These are phyloP conservation scores for Macrolepiota dolichaula DNA, from an alignment of 768 basidiomycete species.

Conservation along the genomic window DNA sequence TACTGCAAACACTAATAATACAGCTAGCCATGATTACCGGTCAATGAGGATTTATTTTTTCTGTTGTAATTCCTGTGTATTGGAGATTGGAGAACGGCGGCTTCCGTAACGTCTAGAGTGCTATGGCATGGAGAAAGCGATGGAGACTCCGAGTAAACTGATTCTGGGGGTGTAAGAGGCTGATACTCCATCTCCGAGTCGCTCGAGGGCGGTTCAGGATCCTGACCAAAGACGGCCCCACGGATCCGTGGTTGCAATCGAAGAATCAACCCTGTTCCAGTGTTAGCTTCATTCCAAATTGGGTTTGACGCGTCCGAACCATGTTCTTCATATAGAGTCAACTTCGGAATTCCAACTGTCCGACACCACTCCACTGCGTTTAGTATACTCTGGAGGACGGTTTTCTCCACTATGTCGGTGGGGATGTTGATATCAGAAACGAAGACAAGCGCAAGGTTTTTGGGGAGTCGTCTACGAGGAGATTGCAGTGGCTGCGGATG, in stretches of 20 bases:
- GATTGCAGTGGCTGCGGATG: slow-evolving; percentile 47
- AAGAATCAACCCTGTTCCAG: background rate
- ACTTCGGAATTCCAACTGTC: slow-evolving; percentile 51
- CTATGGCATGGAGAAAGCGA: slow-evolving; percentile 50
- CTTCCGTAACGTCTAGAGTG: slow-evolving; percentile 15
- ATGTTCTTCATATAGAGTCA: slow-evolving; percentile 71
- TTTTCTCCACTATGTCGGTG: slow-evolving; percentile 31
- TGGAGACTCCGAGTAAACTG: slow-evolving; percentile 66
- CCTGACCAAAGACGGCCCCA: background rate
- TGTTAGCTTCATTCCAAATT: background rate
- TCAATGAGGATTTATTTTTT: background rate
- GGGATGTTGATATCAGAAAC: slow-evolving; percentile 39
- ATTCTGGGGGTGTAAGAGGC: slow-evolving; percentile 75
- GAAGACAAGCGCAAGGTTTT: slow-evolving; percentile 66
- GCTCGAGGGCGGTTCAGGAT: slow-evolving; percentile 20
- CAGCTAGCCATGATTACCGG: background rate
- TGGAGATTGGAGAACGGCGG: slow-evolving; percentile 15
- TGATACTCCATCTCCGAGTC: slow-evolving; percentile 58
- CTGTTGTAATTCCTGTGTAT: too few relatives aligned
- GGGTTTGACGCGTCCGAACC: slow-evolving; percentile 41
- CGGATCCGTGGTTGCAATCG: slow-evolving; percentile 1
- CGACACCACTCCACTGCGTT: slow-evolving; percentile 61
- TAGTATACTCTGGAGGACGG: slow-evolving; percentile 51
- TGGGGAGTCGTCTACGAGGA: slow-evolving; percentile 55
- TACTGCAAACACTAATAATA: background rate